Conservation (phyloP, 78 protist genomes). For the Dictyostelium brefeldianum region DNA sequence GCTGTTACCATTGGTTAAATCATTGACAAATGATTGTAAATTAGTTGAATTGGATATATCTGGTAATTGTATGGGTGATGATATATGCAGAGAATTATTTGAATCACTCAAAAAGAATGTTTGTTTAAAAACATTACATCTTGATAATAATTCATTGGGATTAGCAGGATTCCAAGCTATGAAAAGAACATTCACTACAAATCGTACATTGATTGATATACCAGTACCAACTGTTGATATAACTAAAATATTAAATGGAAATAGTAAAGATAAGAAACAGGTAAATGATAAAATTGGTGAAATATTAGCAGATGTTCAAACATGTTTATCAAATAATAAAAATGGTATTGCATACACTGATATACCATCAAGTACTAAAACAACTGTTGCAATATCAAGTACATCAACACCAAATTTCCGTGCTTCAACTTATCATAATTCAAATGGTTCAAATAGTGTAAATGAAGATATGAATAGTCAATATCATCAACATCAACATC, state of each 20-base stretch:
- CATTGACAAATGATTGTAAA: constrained; percentile 29
- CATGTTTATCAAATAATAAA: constrained; percentile 59
- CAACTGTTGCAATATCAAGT: neutral
- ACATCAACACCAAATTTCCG: constrained; percentile 46
- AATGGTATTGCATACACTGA: constrained; percentile 70
- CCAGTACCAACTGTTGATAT: constrained; percentile 80
- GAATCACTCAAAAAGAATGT: constrained; percentile 61
- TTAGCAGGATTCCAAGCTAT: constrained; percentile 70
- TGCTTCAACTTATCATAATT: constrained; percentile 58
- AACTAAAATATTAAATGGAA: constrained; percentile 3
- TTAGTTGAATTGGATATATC: constrained; percentile 57
- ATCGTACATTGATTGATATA: constrained; percentile 58
- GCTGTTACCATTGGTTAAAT: constrained; percentile 46
- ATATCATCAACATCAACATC: neutral
- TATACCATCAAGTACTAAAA: constrained; percentile 39
- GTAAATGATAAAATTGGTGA: constrained; percentile 57
- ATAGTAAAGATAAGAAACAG: constrained; percentile 54
- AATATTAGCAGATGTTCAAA: constrained; percentile 39
- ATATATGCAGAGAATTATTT: constrained; percentile 64
- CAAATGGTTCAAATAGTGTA: neutral
- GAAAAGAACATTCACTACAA: constrained; percentile 67
- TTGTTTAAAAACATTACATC: neutral
- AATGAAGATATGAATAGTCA: neutral
- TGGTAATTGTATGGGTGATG: constrained; percentile 70
- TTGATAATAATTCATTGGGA: constrained; percentile 53